Percentiles rank a stretch among this genome's conserved stretches.
Evolutionary conservation across 345 rosid genomes (phyloP).

Genomic region (Sisymbrium irio): DNA sequence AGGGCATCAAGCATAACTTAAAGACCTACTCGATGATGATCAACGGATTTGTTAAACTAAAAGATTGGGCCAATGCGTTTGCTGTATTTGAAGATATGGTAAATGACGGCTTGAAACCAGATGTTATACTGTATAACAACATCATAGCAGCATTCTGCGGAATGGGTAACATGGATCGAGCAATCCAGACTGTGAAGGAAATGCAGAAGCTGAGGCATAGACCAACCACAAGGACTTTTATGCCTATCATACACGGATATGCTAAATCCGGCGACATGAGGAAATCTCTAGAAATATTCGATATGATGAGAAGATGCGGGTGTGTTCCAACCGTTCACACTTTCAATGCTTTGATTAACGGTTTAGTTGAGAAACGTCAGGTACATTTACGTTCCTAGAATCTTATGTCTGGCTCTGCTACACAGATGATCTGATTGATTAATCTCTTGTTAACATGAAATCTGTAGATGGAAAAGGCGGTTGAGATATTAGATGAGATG

Average conservation of each 20-base stretch:
- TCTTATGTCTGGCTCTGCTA: not conserved
- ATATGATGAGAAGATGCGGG: conserved; percentile 90
- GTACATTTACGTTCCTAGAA: conserved; percentile 45
- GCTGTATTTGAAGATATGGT: conserved; percentile 83
- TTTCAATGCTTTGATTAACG: conserved; percentile 86
- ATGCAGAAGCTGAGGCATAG: conserved; percentile 84
- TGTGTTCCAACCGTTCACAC: conserved; percentile 94
- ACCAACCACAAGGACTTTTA: conserved; percentile 79
- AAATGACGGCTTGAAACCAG: conserved; percentile 76
- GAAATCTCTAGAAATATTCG: conserved; percentile 75
- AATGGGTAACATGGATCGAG: conserved; percentile 97
- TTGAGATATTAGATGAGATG: conserved; percentile 90
- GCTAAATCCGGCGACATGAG: conserved; percentile 80
- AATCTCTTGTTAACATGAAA: not conserved
- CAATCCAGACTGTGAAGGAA: conserved; percentile 70
- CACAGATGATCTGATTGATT: not conserved
- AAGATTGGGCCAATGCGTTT: conserved; percentile 95
- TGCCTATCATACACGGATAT: conserved; percentile 89
- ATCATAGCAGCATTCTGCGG: conserved; percentile 86
- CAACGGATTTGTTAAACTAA: conserved; percentile 81
- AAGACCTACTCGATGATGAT: conserved; percentile 97
- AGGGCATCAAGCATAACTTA: conserved; percentile 77
- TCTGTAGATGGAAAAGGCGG: conserved; percentile 85
- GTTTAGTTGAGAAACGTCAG: conserved; percentile 87
- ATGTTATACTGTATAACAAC: conserved; percentile 83